phyloP scores from a whole-genome alignment of 495 filamentous ascomycete genomes.

The Usnea hakonensis region DNA sequence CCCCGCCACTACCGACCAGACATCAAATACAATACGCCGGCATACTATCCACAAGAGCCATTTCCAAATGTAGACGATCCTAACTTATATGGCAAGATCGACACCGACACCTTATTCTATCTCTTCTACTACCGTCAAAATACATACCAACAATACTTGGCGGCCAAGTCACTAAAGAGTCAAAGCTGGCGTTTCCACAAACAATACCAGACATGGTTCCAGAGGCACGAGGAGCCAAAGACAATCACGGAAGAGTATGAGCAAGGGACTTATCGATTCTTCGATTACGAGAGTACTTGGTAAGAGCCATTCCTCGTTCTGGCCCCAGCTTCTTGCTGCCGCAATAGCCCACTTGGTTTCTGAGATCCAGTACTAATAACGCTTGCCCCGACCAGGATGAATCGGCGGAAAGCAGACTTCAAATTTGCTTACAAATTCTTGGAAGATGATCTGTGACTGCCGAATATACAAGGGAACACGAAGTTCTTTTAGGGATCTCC shows the following conservation, averaged over 20 bases:
- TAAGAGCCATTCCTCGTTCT: constrained; percentile 32
- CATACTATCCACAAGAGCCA: constrained; percentile 88
- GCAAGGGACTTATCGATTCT: constrained; percentile 97
- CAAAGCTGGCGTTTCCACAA: constrained; percentile 99
- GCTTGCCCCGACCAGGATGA: constrained; percentile 71
- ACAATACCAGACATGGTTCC: constrained; percentile 99
- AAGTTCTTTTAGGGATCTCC: not conserved
- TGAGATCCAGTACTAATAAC: constrained; percentile 12
- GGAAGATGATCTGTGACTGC: constrained; percentile 72
- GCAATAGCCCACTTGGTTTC: constrained; percentile 10
- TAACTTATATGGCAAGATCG: constrained; percentile 73
- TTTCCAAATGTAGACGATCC: constrained; percentile 86
- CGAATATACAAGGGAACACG: not conserved
- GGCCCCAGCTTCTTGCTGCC: not conserved
- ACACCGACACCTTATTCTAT: constrained; percentile 96
- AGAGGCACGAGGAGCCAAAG: constrained; percentile 96
- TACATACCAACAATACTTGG: constrained; percentile 92
- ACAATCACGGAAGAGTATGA: constrained; percentile 97
- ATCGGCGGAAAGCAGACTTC: constrained; percentile 95
- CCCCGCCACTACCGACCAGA: constrained; percentile 78
- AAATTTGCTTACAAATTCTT: constrained; percentile 97
- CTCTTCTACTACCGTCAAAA: constrained; percentile 98
- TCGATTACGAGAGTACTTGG: constrained; percentile 99
- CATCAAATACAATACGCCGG: constrained; percentile 66
- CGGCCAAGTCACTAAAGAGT: constrained; percentile 87